Evolutionary conservation across 306 rosid species (phyloP).

Genomic region (Vachellia pachyceras): DNA sequence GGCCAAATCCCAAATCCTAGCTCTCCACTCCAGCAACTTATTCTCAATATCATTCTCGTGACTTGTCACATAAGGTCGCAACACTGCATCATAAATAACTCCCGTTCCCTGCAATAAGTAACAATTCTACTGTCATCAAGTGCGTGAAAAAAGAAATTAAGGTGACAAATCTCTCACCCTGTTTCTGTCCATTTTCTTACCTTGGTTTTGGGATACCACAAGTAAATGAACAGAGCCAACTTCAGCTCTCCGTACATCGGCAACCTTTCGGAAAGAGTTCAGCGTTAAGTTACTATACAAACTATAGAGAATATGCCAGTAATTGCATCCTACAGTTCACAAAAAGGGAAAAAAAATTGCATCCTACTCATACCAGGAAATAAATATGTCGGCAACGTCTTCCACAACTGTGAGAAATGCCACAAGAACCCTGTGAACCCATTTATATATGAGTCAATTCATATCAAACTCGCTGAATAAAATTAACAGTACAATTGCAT

Average conservation of each 20-base stretch:
- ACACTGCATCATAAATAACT: constrained; percentile 60
- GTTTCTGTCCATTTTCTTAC: constrained; percentile 40
- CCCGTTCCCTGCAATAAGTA: constrained; percentile 66
- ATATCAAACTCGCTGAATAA: not conserved
- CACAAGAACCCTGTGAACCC: constrained; percentile 75
- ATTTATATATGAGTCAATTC: not conserved
- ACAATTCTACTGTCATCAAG: not conserved
- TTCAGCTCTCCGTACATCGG: constrained; percentile 91
- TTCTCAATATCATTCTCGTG: constrained; percentile 74
- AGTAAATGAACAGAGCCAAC: constrained; percentile 80
- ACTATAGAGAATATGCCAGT: not conserved
- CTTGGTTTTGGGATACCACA: constrained; percentile 93
- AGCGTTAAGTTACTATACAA: constrained; percentile 3
- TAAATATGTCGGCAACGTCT: constrained; percentile 58
- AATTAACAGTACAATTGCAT: constrained; percentile 9
- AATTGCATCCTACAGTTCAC: not conserved
- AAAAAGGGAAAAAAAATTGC: not conserved
- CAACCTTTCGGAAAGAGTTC: constrained; percentile 53
- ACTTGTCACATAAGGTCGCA: constrained; percentile 71
- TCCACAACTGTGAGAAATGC: constrained; percentile 76
- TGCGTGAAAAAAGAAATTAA: constrained; percentile 9
- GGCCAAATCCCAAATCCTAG: constrained; percentile 77
- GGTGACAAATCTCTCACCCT: constrained; percentile 2
- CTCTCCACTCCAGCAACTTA: constrained; percentile 68
- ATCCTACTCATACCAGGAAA: constrained; percentile 64